These are phyloP conservation scores for Aspergillus amoenus DNA, from an alignment of 2,329 filamentous ascomycete species.

Conservation along the genomic window DNA sequence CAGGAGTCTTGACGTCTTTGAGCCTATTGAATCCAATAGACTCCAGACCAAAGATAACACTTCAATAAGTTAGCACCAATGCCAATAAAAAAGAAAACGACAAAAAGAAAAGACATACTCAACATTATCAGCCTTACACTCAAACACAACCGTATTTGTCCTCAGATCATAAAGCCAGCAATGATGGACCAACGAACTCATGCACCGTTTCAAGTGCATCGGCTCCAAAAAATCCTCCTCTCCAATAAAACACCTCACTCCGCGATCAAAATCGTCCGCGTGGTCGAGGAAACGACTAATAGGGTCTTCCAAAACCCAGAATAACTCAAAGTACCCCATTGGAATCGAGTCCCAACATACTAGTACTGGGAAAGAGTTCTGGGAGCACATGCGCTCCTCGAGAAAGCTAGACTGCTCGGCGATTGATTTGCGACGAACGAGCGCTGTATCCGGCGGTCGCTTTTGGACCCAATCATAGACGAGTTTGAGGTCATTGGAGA, in stretches of 20 bases:
- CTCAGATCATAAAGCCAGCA: slow-evolving; percentile 2
- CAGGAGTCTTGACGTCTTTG: not conserved
- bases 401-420: not conserved
- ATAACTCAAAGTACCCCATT: not conserved
- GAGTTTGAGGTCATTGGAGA: not conserved
- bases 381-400: not conserved
- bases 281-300: not conserved
- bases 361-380: not conserved
- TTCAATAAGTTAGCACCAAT: not conserved
- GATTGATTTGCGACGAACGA: not conserved
- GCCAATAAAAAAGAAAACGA: not conserved
- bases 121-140: not conserved
- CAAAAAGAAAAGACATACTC: not conserved
- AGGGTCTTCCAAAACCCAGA: slow-evolving; percentile 2
- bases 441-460: not conserved
- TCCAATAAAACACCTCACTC: not conserved
- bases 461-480: not conserved
- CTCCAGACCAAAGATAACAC: not conserved
- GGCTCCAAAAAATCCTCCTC: not conserved
- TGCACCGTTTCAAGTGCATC: not conserved
- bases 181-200: slow-evolving; percentile 2
- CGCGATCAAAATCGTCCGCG: not conserved
- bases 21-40: not conserved
- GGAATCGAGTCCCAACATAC: not conserved
- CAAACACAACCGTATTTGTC: not conserved